Conservation (phyloP, 1,139 yeast genomes). For the Debaryomyces fabryi region DNA sequence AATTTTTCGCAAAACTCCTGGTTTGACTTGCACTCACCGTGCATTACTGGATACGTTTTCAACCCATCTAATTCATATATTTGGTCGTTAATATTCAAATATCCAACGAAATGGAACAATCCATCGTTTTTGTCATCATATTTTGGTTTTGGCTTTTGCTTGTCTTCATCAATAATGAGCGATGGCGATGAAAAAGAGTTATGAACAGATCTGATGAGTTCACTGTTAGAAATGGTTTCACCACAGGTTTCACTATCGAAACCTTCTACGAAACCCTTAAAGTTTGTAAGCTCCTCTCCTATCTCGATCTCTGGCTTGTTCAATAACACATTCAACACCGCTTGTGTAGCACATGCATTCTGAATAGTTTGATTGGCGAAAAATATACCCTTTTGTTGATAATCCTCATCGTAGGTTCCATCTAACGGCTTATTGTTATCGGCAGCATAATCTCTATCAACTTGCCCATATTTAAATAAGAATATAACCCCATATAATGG, state of each 20-base stretch:
- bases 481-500: slow-evolving; percentile 66
- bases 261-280: slow-evolving; percentile 53
- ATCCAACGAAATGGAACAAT: slow-evolving; percentile 66
- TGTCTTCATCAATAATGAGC: slow-evolving; percentile 50
- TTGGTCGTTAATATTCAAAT: slow-evolving; percentile 45
- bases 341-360: slow-evolving; percentile 80
- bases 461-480: slow-evolving; percentile 59
- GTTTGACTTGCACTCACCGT: slow-evolving; percentile 41
- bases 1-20: slow-evolving; percentile 49
- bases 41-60: slow-evolving; percentile 59
- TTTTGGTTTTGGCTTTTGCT: slow-evolving; percentile 24
- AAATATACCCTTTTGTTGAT: slow-evolving; percentile 44
- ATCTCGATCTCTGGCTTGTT: slow-evolving; percentile 43
- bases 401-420: slow-evolving; percentile 49
- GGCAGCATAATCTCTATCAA: slow-evolving; percentile 35
- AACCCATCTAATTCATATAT: slow-evolving; percentile 73
- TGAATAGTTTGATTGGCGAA: slow-evolving; percentile 70
- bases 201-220: slow-evolving; percentile 58
- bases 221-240: slow-evolving; percentile 66
- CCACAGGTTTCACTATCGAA: slow-evolving; percentile 65
- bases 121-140: slow-evolving; percentile 54
- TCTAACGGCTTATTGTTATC: slow-evolving; percentile 37
- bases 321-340: slow-evolving; percentile 62
- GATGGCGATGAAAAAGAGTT: slow-evolving; percentile 66
- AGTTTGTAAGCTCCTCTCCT: slow-evolving; percentile 53